Evolutionary conservation across 176 grass and related monocot genomes (phyloP).

Genomic region (Rhynchospora pubera): DNA sequence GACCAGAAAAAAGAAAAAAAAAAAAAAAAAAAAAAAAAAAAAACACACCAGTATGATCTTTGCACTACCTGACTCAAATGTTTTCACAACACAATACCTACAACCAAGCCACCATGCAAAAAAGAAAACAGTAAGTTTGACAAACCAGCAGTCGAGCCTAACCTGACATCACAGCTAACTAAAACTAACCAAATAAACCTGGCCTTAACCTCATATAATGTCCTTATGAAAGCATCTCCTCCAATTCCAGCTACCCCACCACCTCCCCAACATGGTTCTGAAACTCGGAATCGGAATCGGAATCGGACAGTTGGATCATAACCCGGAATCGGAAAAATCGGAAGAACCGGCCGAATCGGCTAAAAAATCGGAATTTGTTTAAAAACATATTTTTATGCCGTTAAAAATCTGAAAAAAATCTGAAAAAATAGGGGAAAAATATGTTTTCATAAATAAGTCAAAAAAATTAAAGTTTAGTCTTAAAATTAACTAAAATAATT

Average conservation of each 20-base stretch:
- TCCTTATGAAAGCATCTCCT: background rate
- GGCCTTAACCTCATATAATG: background rate
- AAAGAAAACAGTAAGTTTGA: background rate
- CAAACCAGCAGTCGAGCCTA: background rate
- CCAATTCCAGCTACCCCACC: background rate
- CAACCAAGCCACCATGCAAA: background rate
- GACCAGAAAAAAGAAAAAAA: background rate
- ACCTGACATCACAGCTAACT: background rate
- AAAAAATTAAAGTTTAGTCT: too few species aligned
- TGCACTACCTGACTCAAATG: background rate
- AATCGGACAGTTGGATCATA: too few species aligned
- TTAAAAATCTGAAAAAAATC: too few species aligned
- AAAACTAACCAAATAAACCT: background rate
- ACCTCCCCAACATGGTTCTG: background rate
- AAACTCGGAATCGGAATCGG: too few species aligned
- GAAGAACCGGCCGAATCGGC: too few species aligned
- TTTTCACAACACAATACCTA: slow-evolving; percentile 4
- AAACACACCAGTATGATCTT: background rate
- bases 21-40: background rate
- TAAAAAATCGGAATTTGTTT: too few species aligned
- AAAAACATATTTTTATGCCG: too few species aligned
- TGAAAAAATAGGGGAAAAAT: too few species aligned
- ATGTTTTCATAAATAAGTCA: too few species aligned
- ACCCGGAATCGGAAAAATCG: too few species aligned
- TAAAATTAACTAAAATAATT: too few species aligned